Conservation (phyloP, 352 stramenopile genomes). For the Globisporangium viniferum region DNA sequence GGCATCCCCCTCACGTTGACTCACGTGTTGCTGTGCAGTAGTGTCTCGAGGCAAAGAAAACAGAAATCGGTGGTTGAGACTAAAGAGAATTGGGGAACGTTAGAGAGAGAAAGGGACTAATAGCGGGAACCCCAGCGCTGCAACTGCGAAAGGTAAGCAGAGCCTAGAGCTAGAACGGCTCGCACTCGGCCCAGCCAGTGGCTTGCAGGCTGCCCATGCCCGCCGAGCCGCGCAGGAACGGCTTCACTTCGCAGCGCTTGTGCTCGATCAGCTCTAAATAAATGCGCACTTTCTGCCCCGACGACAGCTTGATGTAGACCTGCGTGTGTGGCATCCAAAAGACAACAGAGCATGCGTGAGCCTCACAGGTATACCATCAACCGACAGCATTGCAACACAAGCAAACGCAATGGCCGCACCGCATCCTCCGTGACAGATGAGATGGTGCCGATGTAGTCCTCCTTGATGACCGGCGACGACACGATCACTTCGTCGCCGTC, state of each 20-base stretch:
- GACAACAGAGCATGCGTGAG: background rate
- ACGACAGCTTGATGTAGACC: constrained; percentile 64
- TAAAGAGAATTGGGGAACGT: background rate
- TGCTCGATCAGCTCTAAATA: constrained; percentile 50
- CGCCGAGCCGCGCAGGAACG: constrained; percentile 48
- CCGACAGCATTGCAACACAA: background rate
- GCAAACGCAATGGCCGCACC: constrained; percentile 20
- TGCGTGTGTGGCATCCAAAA: constrained; percentile 5
- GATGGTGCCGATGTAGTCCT: constrained; percentile 78
- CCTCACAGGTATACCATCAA: background rate
- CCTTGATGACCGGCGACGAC: constrained; percentile 53
- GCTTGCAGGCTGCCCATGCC: constrained; percentile 46
- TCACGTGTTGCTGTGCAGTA: background rate
- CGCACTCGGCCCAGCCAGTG: constrained; percentile 61
- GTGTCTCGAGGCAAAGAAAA: background rate
- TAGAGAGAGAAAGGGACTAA: background rate
- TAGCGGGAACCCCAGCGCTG: background rate
- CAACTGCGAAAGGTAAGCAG: background rate
- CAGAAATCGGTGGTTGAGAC: background rate
- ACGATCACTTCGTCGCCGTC: constrained; percentile 79
- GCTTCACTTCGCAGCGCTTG: constrained; percentile 60
- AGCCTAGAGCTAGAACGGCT: constrained; percentile 37
- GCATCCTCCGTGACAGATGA: constrained; percentile 68
- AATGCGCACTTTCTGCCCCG: constrained; percentile 63
- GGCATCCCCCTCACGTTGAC: background rate